These are phyloP conservation scores for Juglanconis juglandina DNA, from an alignment of 2,329 filamentous ascomycete genomes.

Conservation along the genomic window DNA sequence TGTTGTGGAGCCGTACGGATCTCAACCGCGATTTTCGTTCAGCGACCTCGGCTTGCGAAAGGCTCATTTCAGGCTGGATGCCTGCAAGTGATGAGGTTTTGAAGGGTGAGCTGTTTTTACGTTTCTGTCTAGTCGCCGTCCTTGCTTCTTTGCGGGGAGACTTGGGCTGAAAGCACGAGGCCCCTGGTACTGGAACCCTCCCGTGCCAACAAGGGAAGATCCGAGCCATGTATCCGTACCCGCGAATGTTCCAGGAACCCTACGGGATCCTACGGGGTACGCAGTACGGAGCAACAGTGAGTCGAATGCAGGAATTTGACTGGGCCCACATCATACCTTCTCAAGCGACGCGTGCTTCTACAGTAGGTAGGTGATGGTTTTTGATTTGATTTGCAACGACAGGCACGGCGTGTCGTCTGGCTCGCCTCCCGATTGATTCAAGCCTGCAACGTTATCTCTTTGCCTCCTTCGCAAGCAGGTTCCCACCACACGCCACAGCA, in stretches of 20 bases:
- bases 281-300: not conserved
- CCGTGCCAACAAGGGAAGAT: conserved; percentile 13
- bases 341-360: not conserved
- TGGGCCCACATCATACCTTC: not conserved
- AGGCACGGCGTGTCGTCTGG: too few species aligned
- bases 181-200: not conserved
- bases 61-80: not conserved
- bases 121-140: too few species aligned
- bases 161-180: not conserved
- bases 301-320: not conserved
- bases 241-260: conserved; percentile 6
- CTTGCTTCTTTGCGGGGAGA: not conserved
- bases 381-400: not conserved
- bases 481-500: too few species aligned
- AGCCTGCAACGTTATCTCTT: too few species aligned
- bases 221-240: conserved; percentile 12
- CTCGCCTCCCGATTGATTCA: too few species aligned
- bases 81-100: too few species aligned
- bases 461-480: too few species aligned
- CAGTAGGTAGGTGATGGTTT: not conserved
- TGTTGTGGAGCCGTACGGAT: not conserved
- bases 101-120: too few species aligned
- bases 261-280: not conserved
- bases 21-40: not conserved
- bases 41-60: not conserved